Evolutionary conservation across 1,284 basidiomycete species (phyloP).

Genomic region (Tilletia setariae): DNA sequence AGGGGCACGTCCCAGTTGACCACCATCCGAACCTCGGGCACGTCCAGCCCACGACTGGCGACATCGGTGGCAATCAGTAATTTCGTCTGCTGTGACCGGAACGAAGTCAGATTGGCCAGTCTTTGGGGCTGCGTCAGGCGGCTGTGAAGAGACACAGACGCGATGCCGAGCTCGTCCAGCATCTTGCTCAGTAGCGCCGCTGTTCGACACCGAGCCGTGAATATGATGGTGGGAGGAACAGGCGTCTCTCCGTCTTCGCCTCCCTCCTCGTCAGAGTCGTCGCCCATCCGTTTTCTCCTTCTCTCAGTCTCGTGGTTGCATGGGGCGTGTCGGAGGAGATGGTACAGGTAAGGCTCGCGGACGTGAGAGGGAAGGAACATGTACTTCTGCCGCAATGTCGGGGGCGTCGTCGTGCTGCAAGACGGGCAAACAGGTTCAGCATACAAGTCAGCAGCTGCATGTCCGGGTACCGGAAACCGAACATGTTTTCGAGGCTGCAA

Average conservation of each 20-base stretch:
- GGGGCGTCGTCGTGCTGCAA: conserved; percentile 75
- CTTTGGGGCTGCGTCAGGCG: conserved; percentile 86
- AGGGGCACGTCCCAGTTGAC: conserved; percentile 92
- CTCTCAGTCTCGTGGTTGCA: conserved; percentile 59
- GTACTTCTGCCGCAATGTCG: conserved; percentile 80
- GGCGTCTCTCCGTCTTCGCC: conserved; percentile 58
- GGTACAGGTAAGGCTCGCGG: conserved; percentile 85
- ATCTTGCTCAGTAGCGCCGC: conserved; percentile 77
- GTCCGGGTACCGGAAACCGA: no score
- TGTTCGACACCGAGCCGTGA: conserved; percentile 79
- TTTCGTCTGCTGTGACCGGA: conserved; percentile 65
- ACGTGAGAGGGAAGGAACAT: conserved; percentile 92
- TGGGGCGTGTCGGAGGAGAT: conserved; percentile 79
- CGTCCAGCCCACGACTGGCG: conserved; percentile 52
- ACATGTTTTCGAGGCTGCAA: no score
- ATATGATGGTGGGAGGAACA: conserved; percentile 84
- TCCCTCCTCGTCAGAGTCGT: conserved; percentile 13
- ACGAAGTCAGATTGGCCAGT: conserved; percentile 76
- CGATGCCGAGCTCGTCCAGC: conserved; percentile 65
- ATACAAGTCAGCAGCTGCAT: no score
- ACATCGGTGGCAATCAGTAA: conserved; percentile 53
- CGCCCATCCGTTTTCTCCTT: conserved; percentile 25
- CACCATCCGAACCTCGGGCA: conserved; percentile 76
- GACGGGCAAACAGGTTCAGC: no score
- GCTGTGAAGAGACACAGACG: conserved; percentile 86